Evolutionary conservation across 78 protist species (phyloP).

Genomic region (Kipferlia bialata): DNA sequence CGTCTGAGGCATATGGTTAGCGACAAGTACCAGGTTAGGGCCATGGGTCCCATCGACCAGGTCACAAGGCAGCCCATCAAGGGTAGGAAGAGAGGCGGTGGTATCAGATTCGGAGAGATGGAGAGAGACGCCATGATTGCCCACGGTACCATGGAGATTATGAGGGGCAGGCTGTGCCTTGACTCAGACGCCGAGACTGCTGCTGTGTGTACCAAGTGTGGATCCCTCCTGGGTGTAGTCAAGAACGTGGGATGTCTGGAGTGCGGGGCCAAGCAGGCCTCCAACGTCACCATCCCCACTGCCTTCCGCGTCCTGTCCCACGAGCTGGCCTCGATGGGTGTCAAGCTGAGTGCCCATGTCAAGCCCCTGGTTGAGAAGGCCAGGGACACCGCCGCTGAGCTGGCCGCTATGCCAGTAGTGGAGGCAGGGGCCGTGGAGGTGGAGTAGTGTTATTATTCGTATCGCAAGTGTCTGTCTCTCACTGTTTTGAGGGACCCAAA

Average conservation of each 20-base stretch:
- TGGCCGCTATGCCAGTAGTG: no score
- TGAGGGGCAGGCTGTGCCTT: constrained; percentile 78
- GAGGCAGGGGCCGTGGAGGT: no score
- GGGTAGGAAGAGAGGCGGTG: constrained; percentile 63
- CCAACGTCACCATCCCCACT: constrained; percentile 54
- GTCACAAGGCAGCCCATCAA: constrained; percentile 91
- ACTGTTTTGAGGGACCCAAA: no score
- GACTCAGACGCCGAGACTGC: constrained; percentile 71
- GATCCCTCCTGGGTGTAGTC: background rate
- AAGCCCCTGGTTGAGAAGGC: background rate
- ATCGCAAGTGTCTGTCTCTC: no score
- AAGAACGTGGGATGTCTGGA: no score
- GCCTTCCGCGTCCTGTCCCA: constrained; percentile 66
- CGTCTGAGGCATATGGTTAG: constrained; percentile 94
- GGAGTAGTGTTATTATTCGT: no score
- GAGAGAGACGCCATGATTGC: constrained; percentile 92
- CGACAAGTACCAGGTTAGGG: constrained; percentile 95
- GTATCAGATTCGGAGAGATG: constrained; percentile 99
- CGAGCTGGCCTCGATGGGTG: constrained; percentile 75
- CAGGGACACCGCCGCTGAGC: no score
- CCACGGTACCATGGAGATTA: constrained; percentile 75
- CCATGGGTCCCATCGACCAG: constrained; percentile 67
- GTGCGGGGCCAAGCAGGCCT: no score
- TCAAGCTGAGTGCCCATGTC: background rate
- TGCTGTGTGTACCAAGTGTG: constrained; percentile 9